Evolutionary conservation across 116 monocot species (phyloP), one percentile per base, ranked within the genome.

Genomic region (Trichopus zeylanicus): DNA sequence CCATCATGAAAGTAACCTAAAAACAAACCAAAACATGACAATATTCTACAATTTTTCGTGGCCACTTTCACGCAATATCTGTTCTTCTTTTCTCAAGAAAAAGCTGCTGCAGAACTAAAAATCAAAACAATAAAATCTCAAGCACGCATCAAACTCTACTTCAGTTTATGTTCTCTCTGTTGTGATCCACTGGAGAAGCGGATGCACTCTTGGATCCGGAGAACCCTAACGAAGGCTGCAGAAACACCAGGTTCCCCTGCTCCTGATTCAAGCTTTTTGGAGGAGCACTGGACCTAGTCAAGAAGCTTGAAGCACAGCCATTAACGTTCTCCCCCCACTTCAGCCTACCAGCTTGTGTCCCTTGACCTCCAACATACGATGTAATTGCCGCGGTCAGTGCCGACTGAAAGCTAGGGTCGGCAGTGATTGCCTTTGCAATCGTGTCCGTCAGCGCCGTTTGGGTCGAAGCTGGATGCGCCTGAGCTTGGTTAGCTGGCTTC

Each of bases 361-460:
- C 65, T 4, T 25, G 51, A 6, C 27, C 53, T 25, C 72, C 72
- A 39, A 73, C 78, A 29, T 73, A 78, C 6, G 78, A 78, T 48
- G 79, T 70, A 26, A 80, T 80, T 1, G 79, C 74, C 1, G 74
- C 66, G 3, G 74, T 62, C 32, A 80, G 28, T 5, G 70, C 73
- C 16, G 79, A 74, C 42, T 70, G 79, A 57, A 80, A 80, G 62
- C 52, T 74, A 19, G 79, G 74, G 42, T 80, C 79, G 25, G 79
- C 42, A 2, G 79, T 74, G 51, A 80, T 66, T 13, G 70, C 79
- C 66, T 80, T 80, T 1, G 74, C 79, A 7, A 74, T 70, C 27
- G 74, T 70, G 54, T 80, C 79, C 19, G 74, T 74, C 24, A 70
- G 2, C 27, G 42, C 7, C 29, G 47, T 27, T 29, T 55, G 62